Base-by-base conservation (phyloP, 495 filamentous ascomycete species). In the Penicillium bovifimosum region DNA sequence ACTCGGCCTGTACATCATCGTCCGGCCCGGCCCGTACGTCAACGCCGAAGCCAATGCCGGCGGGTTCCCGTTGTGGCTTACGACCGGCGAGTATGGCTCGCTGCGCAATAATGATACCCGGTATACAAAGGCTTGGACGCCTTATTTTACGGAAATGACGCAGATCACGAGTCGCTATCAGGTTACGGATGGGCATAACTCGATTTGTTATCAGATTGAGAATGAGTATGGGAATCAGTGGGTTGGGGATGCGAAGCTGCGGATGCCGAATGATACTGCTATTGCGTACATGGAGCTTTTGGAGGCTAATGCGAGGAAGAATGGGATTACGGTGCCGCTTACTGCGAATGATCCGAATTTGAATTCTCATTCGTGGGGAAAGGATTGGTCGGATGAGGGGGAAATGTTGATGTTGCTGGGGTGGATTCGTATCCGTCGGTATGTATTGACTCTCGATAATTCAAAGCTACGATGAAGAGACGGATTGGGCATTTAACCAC, bases 171-270 rank as follows among this genome's bases (percentile, higher is more conserved):
- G 71, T 44, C 58, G 68, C 14, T 73, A 83, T 49, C 76, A 80
- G 42, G 72, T 85, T 18, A 80, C 78, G 1, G 72, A 82, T 50
- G 82, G 80, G 5, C 74, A 80, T 7, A 80, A 79, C 48, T 67
- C 77, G 5, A 63, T 84, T 14, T 54, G 74, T 28, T 80, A 77
- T 58, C 82, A 85, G 52, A 76, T 82, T 39, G 82, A 85, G 55
- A 84, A 85, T 53, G 82, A 85, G 54, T 79, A 81, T 40, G 76
- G 78, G 6, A 57, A 76, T n/a, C 80, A 84, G 53, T 83, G 80
- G 76, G 57, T 66, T 11, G 67, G 68, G 20, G 62, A 65, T 47
- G 62, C 71, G 0, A 53, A 42, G 14, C 54, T 61, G 31, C 74
- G 68, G 49, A 68, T 67, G 17, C 76, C 77, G 0, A 80, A 82